Conservation (phyloP, 768 basidiomycete genomes). For the Leccinum disarticulatum region DNA sequence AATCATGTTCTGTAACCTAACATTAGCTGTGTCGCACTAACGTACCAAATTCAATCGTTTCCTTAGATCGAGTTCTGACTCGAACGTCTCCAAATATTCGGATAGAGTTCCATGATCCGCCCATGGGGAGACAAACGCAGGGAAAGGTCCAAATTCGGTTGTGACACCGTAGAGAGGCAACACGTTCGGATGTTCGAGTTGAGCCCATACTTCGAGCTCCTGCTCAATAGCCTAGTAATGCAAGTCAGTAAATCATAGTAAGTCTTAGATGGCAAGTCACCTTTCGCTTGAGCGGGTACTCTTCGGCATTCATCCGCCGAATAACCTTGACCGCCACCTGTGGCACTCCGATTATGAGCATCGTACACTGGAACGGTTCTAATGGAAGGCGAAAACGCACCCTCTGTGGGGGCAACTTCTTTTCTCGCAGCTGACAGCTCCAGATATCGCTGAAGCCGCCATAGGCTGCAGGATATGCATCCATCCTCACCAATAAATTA, state of each 20-base stretch:
- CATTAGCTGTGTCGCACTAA: neutral
- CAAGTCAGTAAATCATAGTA: slow-evolving; percentile 8
- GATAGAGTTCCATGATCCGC: slow-evolving; percentile 31
- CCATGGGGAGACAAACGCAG: slow-evolving; percentile 37
- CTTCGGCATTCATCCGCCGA: slow-evolving; percentile 11
- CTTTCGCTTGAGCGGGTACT: slow-evolving; percentile 15
- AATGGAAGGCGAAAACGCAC: slow-evolving; percentile 9
- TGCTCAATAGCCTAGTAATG: slow-evolving; percentile 22
- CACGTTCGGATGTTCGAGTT: slow-evolving; percentile 31
- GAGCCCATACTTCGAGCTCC: slow-evolving; percentile 33
- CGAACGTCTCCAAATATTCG: slow-evolving; percentile 27
- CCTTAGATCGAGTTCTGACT: slow-evolving; percentile 8
- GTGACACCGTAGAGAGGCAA: slow-evolving; percentile 31
- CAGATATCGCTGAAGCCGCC: slow-evolving; percentile 34
- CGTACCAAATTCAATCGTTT: slow-evolving; percentile 22
- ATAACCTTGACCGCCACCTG: slow-evolving; percentile 32
- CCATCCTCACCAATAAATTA: slow-evolving; percentile 7
- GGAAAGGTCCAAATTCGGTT: slow-evolving; percentile 26
- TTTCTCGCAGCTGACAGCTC: slow-evolving; percentile 14
- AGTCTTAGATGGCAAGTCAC: neutral
- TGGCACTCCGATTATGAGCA: neutral
- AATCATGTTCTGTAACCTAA: neutral
- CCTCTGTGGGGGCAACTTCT: neutral
- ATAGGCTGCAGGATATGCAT: slow-evolving; percentile 24
- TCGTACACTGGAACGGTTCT: neutral